Conservation (phyloP, 208 protist species). For the Leishmania turanica region DNA sequence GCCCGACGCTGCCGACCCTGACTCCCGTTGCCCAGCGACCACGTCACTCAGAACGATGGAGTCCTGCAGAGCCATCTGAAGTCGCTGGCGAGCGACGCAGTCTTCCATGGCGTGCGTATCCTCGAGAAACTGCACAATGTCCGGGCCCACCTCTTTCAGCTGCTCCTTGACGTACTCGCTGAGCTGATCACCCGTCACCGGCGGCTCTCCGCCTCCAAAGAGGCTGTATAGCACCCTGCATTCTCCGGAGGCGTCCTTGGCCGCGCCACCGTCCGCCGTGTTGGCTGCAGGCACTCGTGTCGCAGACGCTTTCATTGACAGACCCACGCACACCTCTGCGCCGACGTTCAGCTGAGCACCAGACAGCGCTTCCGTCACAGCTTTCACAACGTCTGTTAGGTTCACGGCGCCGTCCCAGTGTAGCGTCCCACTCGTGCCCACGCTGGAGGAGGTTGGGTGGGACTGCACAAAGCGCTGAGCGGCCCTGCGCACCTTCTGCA, state of each 20-base stretch:
- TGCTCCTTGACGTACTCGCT: slow-evolving; percentile 76
- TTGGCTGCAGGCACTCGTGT: neutral
- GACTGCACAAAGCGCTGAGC: slow-evolving; percentile 10
- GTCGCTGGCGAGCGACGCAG: slow-evolving; percentile 41
- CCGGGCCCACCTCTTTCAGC: slow-evolving; percentile 31
- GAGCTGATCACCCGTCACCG: slow-evolving; percentile 74
- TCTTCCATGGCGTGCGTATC: slow-evolving; percentile 71
- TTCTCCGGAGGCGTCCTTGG: slow-evolving; percentile 2
- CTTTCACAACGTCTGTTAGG: slow-evolving; percentile 19
- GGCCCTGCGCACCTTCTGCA: slow-evolving; percentile 15
- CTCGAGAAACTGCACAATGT: slow-evolving; percentile 60
- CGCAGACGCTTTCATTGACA: slow-evolving; percentile 8
- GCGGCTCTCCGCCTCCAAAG: slow-evolving; percentile 58
- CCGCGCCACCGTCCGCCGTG: neutral
- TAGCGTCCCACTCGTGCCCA: neutral
- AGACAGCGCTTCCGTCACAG: slow-evolving; percentile 17
- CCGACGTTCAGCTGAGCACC: slow-evolving; percentile 15
- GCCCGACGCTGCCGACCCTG: neutral
- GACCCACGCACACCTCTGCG: slow-evolving; percentile 21
- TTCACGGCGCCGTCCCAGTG: slow-evolving; percentile 21
- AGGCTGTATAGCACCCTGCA: slow-evolving; percentile 50
- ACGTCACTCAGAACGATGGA: slow-evolving; percentile 21
- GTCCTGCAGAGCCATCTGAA: slow-evolving; percentile 43
- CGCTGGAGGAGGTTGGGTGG: slow-evolving; percentile 5
- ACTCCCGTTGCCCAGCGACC: neutral